These are phyloP conservation scores for Tuber melanosporum DNA, from an alignment of 495 filamentous ascomycete species.

Conservation along the genomic window DNA sequence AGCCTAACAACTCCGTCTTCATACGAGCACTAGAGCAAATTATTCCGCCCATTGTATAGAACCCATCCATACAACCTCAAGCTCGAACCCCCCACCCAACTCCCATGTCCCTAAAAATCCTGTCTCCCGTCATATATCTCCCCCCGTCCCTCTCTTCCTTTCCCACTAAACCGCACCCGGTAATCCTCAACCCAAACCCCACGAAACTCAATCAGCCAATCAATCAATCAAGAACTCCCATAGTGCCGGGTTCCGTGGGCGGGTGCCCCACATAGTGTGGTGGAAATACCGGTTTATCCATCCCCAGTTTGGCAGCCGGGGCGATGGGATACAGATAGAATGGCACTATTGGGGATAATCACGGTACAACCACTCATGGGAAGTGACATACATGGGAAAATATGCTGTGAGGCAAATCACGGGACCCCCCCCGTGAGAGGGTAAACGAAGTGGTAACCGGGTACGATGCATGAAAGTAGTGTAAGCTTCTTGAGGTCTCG, in stretches of 20 bases:
- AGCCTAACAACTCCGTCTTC: background rate
- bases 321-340: no score
- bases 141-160: background rate
- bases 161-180: background rate
- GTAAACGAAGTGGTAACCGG: no score
- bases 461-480: no score
- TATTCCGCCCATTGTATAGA: background rate
- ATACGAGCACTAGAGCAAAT: background rate
- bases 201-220: background rate
- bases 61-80: background rate
- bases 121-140: background rate
- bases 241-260: background rate
- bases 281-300: background rate
- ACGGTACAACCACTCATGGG: no score
- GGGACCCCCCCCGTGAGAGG: no score
- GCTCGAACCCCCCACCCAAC: background rate
- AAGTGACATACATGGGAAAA: no score
- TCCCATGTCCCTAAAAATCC: background rate
- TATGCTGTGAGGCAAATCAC: no score
- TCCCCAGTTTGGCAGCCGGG: no score
- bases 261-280: no score
- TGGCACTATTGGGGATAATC: no score
- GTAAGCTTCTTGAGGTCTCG: no score
- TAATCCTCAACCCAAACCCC: background rate
- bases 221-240: background rate